These are phyloP conservation scores for Bryopsis sp. DNA, from an alignment of 139 green algal genomes.

Conservation along the genomic window DNA sequence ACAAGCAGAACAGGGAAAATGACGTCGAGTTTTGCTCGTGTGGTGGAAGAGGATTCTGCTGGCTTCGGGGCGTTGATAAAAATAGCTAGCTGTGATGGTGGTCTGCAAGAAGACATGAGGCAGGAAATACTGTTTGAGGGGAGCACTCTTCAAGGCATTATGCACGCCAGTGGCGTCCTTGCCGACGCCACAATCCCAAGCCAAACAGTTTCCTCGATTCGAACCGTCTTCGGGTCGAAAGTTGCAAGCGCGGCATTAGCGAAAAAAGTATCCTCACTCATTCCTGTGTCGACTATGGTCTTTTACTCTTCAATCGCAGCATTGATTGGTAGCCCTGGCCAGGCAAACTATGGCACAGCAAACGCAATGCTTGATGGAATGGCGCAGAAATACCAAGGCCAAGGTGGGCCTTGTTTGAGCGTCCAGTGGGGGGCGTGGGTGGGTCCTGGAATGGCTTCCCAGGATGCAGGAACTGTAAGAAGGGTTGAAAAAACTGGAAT, in stretches of 20 bases:
- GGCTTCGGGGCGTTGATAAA: constrained; percentile 18
- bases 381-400: constrained; percentile 5
- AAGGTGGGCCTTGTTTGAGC: constrained; percentile 31
- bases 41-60: background rate
- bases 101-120: constrained; percentile 20
- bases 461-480: constrained; percentile 38
- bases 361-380: constrained; percentile 44
- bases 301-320: constrained; percentile 75
- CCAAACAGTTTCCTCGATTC: constrained; percentile 25
- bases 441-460: constrained; percentile 68
- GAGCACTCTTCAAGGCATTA: constrained; percentile 24
- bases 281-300: constrained; percentile 27
- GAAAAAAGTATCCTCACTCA: background rate
- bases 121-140: background rate
- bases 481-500: constrained; percentile 67
- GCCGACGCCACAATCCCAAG: constrained; percentile 38
- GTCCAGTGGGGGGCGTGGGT: constrained; percentile 88
- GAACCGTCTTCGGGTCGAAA: constrained; percentile 28
- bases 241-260: constrained; percentile 5
- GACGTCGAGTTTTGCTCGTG: background rate
- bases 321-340: constrained; percentile 57
- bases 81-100: constrained; percentile 28
- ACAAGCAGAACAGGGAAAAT: constrained; percentile 47
- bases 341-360: constrained; percentile 48
- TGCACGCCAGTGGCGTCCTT: constrained; percentile 57